Conservation (phyloP, 2,329 filamentous ascomycete species). For the Drechslerella dactyloides region DNA sequence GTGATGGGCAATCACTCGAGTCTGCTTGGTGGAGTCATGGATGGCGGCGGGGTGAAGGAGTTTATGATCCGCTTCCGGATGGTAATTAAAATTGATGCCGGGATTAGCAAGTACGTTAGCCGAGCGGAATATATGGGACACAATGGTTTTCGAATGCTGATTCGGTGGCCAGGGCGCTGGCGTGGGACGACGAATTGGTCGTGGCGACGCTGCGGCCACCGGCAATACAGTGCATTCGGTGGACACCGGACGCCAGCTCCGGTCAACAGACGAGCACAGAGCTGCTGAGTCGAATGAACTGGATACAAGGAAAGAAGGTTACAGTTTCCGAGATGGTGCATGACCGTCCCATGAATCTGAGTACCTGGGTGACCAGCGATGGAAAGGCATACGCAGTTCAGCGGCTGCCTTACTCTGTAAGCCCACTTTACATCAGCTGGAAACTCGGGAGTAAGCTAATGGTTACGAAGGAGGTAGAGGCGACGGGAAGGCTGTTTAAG, state of each 20-base stretch:
- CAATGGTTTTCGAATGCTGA: slow-evolving; percentile 4
- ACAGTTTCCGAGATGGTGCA: slow-evolving; percentile 84
- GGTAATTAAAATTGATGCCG: slow-evolving; percentile 97
- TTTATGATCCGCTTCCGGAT: slow-evolving; percentile 91
- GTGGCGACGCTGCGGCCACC: slow-evolving; percentile 90
- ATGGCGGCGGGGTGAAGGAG: slow-evolving; percentile 81
- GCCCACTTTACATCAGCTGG: neutral
- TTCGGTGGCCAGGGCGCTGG: slow-evolving; percentile 71
- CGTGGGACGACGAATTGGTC: slow-evolving; percentile 88
- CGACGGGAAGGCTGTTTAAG: slow-evolving; percentile 72
- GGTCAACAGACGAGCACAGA: slow-evolving; percentile 90
- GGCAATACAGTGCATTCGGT: slow-evolving; percentile 95
- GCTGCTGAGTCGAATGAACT: slow-evolving; percentile 82
- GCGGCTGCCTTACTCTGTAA: slow-evolving; percentile 60
- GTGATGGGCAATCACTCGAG: slow-evolving; percentile 51
- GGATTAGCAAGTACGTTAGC: slow-evolving; percentile 64
- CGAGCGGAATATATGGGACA: neutral
- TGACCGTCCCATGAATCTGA: slow-evolving; percentile 94
- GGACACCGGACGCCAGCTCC: slow-evolving; percentile 77
- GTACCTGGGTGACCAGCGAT: slow-evolving; percentile 88
- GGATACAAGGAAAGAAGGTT: slow-evolving; percentile 74
- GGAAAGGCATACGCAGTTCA: slow-evolving; percentile 92
- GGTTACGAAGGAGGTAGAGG: slow-evolving; percentile 38
- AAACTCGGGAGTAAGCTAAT: slow-evolving; percentile 9
- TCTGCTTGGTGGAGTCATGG: slow-evolving; percentile 75